Conservation (phyloP, 2,329 filamentous ascomycete genomes). For the Drechslerella dactyloides region DNA sequence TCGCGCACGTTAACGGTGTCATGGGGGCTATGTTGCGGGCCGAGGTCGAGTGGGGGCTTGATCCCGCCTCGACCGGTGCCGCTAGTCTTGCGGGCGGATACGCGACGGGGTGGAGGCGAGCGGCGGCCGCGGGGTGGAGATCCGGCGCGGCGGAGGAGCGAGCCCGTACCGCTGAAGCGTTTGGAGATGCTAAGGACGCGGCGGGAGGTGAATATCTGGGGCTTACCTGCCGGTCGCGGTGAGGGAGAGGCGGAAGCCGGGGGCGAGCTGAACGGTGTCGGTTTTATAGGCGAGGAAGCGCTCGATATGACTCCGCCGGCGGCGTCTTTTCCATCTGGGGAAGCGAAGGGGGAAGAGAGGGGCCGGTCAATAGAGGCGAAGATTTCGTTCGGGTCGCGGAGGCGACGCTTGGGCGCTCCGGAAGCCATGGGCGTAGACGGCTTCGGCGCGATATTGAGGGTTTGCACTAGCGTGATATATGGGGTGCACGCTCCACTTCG, state of each 20-base stretch:
- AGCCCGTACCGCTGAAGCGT: constrained; percentile 45
- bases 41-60: constrained; percentile 53
- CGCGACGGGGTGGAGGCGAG: constrained; percentile 37
- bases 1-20: constrained; percentile 55
- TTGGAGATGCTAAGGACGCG: constrained; percentile 47
- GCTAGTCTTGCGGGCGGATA: constrained; percentile 38
- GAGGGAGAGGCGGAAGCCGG: constrained; percentile 15
- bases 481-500: too few species aligned
- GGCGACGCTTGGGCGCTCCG: constrained; percentile 33
- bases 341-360: constrained; percentile 4
- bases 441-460: neutral
- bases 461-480: too few species aligned
- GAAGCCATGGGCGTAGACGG: constrained; percentile 18
- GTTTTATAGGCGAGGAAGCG: constrained; percentile 20
- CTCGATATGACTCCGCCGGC: constrained; percentile 9
- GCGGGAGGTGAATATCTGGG: constrained; percentile 39
- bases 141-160: constrained; percentile 40
- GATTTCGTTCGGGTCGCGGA: constrained; percentile 47
- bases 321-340: constrained; percentile 5
- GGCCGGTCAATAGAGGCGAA: constrained; percentile 33
- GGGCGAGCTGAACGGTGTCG: constrained; percentile 3
- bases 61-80: constrained; percentile 30
- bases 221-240: constrained; percentile 33
- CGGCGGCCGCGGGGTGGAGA: constrained; percentile 47
- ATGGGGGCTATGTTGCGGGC: constrained; percentile 52